Percentiles rank a stretch among this genome's conserved stretches.
These are phyloP conservation scores for Colletotrichum graminicola DNA, from an alignment of 2,329 filamentous ascomycete species.

Conservation along the genomic window DNA sequence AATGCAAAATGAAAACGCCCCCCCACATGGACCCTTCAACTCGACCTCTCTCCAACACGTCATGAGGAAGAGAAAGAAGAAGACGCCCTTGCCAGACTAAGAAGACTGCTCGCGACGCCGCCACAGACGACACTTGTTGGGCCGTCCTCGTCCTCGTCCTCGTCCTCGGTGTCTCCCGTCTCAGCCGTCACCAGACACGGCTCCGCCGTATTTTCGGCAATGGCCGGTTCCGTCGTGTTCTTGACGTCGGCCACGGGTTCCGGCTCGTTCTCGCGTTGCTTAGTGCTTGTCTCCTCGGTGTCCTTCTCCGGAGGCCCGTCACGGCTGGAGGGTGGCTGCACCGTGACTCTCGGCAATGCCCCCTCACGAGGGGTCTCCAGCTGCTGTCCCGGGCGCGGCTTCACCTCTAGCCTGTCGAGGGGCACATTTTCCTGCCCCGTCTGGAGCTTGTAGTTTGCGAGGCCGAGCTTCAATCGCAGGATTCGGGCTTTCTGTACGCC, in stretches of 20 bases:
- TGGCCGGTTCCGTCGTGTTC: slow-evolving; percentile 34
- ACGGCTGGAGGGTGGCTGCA: slow-evolving; percentile 44
- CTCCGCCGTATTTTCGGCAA: slow-evolving; percentile 42
- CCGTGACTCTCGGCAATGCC: slow-evolving; percentile 40
- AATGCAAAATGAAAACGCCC: slow-evolving; percentile 6
- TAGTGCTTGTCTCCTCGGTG: slow-evolving; percentile 38
- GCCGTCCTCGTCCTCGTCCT: slow-evolving; percentile 42
- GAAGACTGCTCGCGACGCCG: slow-evolving; percentile 64
- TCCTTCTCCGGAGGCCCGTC: slow-evolving; percentile 37
- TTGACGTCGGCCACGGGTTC: slow-evolving; percentile 23
- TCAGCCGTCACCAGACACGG: slow-evolving; percentile 34
- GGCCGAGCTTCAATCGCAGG: slow-evolving; percentile 74
- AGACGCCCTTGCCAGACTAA: slow-evolving; percentile 57
- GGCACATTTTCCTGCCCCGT: slow-evolving; percentile 78
- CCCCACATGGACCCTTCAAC: not conserved
- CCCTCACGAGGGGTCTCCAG: slow-evolving; percentile 39
- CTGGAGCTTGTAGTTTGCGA: slow-evolving; percentile 80
- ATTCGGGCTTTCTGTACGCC: slow-evolving; percentile 70
- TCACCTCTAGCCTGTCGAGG: slow-evolving; percentile 68
- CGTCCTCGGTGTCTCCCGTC: slow-evolving; percentile 45
- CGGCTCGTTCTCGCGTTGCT: not conserved
- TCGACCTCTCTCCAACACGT: not conserved
- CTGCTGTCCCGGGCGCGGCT: slow-evolving; percentile 46
- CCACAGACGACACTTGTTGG: slow-evolving; percentile 61
- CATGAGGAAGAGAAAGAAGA: slow-evolving; percentile 35